Evolutionary conservation across 1,139 yeast genomes (phyloP), one percentile per base, ranked within the genome.

Genomic region (Sugiyamaella japonica): DNA sequence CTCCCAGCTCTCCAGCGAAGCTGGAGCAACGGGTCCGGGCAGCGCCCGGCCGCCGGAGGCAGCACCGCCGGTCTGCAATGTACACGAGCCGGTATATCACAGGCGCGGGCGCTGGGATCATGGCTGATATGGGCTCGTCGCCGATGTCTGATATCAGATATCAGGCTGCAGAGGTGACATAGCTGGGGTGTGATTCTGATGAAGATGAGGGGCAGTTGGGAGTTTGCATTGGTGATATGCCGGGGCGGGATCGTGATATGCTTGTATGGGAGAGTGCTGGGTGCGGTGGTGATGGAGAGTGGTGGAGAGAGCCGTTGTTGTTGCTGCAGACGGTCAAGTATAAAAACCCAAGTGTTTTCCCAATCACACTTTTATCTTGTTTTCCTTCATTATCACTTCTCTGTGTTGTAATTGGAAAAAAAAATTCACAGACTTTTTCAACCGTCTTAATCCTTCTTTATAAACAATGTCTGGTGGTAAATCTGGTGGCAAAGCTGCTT

Each of bases 381-480:
- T 57, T 58, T 54, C 59, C 59, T 58, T 54, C 60, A 56, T 55
- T 60, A 50, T 51, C 57, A 52, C 41, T 53, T 52, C 56, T 44
- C 52, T 47, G 55, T 55, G 56, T 41, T 52, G 58, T 58, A 60
- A 56, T 55, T 62, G 61, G 61, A 61, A 61, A 61, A 61, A 59
- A 63, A 61, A 46, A 59, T 63, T 63, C 61, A 62, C 63, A 23
- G 28, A 13, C 29, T 36, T 46, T 43, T 51, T 40, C 34, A 50
- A 53, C 43, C 15, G 40, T 43, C 36, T 12, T 25, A 51, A 28
- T 56, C 62, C 12, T n/a, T 9, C 10, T 12, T 29, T 12, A 9
- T 29, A 29, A 29, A 80, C 56, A 82, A 90, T 89, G 97, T 88
- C 97, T 75, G 97, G 97, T 76, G 97, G 97, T 77, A 91, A 91